Evolutionary conservation across 2,329 filamentous ascomycete genomes (phyloP).

Genomic region (Xylaria sp.): DNA sequence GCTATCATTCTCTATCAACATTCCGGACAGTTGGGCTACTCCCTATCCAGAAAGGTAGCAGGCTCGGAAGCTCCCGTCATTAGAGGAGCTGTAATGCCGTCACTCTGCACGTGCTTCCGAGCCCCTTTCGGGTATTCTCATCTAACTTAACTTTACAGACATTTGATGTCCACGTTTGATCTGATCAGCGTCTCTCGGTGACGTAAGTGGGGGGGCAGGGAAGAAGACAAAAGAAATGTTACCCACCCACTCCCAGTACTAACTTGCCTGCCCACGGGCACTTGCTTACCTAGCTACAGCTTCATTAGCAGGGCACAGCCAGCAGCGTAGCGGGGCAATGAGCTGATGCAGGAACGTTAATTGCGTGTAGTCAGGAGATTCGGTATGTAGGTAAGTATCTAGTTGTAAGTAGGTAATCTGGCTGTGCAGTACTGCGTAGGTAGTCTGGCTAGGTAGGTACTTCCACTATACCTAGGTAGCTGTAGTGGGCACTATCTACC

Average conservation of each 20-base stretch:
- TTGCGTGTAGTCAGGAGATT: not conserved
- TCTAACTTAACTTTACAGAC: not conserved
- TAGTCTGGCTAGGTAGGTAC: too few species aligned
- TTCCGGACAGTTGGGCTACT: not conserved
- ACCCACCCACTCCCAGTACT: not conserved
- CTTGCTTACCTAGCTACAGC: slow-evolving; percentile 1
- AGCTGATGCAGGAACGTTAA: slow-evolving; percentile 27
- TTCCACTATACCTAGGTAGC: too few species aligned
- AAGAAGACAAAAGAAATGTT: slow-evolving; percentile 14
- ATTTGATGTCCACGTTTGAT: not conserved
- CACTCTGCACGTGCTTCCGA: slow-evolving; percentile 4
- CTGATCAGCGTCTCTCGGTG: slow-evolving; percentile 23
- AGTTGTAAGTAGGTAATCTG: too few species aligned
- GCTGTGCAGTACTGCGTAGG: too few species aligned
- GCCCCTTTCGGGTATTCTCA: slow-evolving; percentile 14
- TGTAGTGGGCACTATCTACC: not conserved
- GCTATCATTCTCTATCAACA: not conserved
- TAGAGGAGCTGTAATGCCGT: slow-evolving; percentile 10
- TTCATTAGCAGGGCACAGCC: slow-evolving; percentile 14
- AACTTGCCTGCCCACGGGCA: not conserved
- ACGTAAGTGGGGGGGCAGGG: slow-evolving; percentile 27
- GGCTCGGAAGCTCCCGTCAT: slow-evolving; percentile 30
- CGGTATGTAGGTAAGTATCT: too few species aligned
- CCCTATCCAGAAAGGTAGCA: not conserved
- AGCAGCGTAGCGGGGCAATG: slow-evolving; percentile 14